Evolutionary conservation across 306 rosid species (phyloP).

Genomic region (Sesbania bispinosa): DNA sequence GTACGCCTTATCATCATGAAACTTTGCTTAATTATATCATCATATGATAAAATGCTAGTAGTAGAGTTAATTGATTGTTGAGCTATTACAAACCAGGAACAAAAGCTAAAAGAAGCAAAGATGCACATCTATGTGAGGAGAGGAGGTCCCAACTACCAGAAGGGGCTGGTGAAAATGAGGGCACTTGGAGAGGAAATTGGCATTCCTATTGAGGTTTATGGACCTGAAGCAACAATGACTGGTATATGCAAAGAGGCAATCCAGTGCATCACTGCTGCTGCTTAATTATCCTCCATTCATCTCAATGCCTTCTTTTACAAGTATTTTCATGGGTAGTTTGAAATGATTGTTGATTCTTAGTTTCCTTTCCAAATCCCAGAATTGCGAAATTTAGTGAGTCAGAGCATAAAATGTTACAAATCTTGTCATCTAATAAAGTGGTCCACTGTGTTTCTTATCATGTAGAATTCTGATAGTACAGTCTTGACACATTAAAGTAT

Average conservation of each 20-base stretch:
- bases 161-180: conserved; percentile 88
- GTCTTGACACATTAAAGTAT: conserved; percentile 6
- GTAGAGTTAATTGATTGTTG: conserved; percentile 22
- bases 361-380: conserved; percentile 14
- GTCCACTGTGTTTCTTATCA: conserved; percentile 10
- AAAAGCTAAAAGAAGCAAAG: conserved; percentile 78
- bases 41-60: neutral
- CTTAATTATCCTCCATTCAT: conserved; percentile 35
- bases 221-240: too few species aligned
- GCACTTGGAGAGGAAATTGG: conserved; percentile 44
- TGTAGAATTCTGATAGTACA: conserved; percentile 11
- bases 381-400: conserved; percentile 9
- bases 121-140: conserved; percentile 92
- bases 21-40: neutral
- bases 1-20: conserved; percentile 31
- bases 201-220: too few species aligned
- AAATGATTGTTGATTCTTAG: conserved; percentile 23
- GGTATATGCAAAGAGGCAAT: conserved; percentile 17
- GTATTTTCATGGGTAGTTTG: conserved; percentile 21
- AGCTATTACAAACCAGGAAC: conserved; percentile 55
- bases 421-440: conserved; percentile 25
- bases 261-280: conserved; percentile 81
- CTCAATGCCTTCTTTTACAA: neutral
- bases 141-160: conserved; percentile 99
- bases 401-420: conserved; percentile 20